phyloP scores from a whole-genome alignment of 768 basidiomycete genomes.

The Pleurotus giganteus region DNA sequence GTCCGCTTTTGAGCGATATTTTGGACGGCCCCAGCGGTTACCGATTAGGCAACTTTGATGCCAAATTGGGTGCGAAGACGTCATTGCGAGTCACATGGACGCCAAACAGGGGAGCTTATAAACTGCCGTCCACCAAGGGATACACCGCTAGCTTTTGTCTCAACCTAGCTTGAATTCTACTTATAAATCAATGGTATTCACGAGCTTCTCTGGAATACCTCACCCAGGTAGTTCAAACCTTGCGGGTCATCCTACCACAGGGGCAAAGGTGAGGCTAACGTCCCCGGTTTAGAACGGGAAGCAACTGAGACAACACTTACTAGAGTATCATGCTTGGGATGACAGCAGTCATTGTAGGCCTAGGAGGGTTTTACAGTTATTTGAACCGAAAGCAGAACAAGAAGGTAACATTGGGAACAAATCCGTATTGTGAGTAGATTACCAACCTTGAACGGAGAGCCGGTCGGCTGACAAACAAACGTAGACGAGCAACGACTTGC shows the following conservation, averaged over 20 bases:
- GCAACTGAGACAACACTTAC: neutral
- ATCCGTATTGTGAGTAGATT: neutral
- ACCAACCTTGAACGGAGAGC: too few species aligned
- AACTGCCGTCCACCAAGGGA: neutral
- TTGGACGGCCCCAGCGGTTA: neutral
- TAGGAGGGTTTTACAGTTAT: neutral
- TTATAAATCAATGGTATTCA: neutral
- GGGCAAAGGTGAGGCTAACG: neutral
- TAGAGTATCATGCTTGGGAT: neutral
- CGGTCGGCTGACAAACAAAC: neutral
- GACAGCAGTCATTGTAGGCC: neutral
- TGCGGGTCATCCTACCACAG: neutral
- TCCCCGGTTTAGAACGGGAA: neutral
- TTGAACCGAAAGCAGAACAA: conserved; percentile 1
- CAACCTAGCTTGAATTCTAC: neutral
- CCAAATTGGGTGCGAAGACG: neutral
- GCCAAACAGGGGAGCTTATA: neutral
- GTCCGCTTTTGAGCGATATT: too few species aligned
- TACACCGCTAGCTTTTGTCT: too few species aligned
- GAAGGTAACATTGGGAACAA: neutral
- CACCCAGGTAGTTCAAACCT: conserved; percentile 1
- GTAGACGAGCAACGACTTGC: neutral
- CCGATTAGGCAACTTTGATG: neutral
- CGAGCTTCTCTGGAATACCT: conserved; percentile 7
- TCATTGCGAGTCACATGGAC: neutral